Base-by-base conservation (phyloP, 257 asterid species). In the Nicotiana knightiana region DNA sequence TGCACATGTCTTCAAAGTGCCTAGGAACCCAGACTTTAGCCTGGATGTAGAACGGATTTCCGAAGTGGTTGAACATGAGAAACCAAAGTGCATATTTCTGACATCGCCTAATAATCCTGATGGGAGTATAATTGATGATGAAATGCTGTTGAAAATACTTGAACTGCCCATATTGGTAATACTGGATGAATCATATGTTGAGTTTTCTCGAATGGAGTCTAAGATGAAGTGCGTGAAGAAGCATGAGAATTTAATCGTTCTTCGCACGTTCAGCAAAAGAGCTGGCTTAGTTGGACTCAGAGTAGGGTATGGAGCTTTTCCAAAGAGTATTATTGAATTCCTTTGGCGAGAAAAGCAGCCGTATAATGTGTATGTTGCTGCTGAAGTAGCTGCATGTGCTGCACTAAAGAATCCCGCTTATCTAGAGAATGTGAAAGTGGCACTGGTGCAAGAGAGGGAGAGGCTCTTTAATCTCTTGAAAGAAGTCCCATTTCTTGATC, bases 101-200 rank as follows among this genome's bases (percentile, higher is more conserved):
- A 96, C 98, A 67, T 96, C 99, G 24, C 98, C 99, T 57, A 94
- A 96, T 88, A 96, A 96, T 87, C 99, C 99, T 70, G 99, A 96
- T 91, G 98, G 99, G 86, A 92, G 99, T 91, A 89, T 94, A 84
- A 93, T 96, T 77, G 90, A 89, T 76, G 98, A 94, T 83, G 94
- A 89, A 33, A 85, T 88, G 78, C 98, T 96, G 78, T 30, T 85
- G 85, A 84, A 89, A 86, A 87, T 96, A 88, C 97, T 96, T 81
- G 83, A 87, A 59, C 87, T 93, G 83, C 98, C 98, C 33, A 35
- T 94, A 85, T 88, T 96, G 89, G 97, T 96, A 81, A 96, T 96
- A 80, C 87, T 96, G 91, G 98, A 96, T 82, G 98, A 96, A 85
- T 98, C 99, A 48, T 96, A 96, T 84, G 91, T 96, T 84, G 99